Conservation (phyloP, 1,139 yeast genomes). For the Geotrichum restrictum region DNA sequence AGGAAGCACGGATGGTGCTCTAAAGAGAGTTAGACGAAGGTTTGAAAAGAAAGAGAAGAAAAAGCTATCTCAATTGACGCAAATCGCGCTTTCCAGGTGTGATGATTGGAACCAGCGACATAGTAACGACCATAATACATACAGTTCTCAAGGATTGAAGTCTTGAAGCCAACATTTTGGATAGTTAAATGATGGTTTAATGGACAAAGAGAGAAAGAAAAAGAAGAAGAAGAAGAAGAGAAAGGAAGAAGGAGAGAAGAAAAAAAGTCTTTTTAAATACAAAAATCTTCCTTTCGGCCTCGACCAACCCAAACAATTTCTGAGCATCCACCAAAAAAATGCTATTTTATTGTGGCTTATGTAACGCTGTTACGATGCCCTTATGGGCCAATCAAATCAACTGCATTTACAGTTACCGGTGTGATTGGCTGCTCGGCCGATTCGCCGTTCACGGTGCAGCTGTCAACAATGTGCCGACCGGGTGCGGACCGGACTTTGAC, state of each 20-base stretch:
- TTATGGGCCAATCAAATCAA: no score
- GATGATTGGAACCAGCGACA: conserved; percentile 2
- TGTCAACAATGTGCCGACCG: no score
- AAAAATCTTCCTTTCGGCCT: background rate
- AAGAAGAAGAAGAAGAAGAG: conserved; percentile 7
- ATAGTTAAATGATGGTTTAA: background rate
- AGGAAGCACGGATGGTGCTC: conserved; percentile 20
- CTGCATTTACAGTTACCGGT: no score
- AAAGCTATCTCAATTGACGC: no score
- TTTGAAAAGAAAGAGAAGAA: background rate
- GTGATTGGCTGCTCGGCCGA: no score
- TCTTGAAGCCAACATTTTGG: conserved; percentile 9
- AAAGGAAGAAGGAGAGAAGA: conserved; percentile 2
- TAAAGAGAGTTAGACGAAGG: conserved; percentile 29
- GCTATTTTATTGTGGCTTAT: no score
- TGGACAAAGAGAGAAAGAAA: conserved; percentile 8
- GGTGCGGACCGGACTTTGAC: no score
- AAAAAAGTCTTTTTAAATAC: conserved; percentile 9
- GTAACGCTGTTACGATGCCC: no score
- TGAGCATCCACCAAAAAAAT: no score
- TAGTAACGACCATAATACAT: conserved; percentile 7
- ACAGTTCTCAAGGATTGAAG: conserved; percentile 16
- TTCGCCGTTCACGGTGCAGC: no score
- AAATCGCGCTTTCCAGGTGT: no score
- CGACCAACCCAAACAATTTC: background rate